These are phyloP conservation scores for Penicillium sp. DNA, from an alignment of 2,329 filamentous ascomycete genomes.

Conservation along the genomic window DNA sequence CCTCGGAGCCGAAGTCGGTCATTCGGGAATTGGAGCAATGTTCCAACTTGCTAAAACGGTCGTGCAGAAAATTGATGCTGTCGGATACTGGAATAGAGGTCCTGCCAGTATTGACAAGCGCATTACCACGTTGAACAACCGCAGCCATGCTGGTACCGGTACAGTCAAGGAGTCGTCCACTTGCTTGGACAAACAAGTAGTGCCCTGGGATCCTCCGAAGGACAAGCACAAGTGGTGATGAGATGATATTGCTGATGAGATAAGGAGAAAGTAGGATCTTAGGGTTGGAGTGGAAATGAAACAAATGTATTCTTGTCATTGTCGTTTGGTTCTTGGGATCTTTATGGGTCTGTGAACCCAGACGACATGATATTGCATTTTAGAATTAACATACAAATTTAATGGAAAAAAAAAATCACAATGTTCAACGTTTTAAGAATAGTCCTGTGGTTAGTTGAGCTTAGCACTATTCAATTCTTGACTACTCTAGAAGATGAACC, in stretches of 20 bases:
- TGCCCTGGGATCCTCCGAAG: background rate
- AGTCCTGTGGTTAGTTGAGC: background rate
- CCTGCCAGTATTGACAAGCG: background rate
- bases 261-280: background rate
- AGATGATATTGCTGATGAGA: background rate
- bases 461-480: background rate
- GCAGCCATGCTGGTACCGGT: background rate
- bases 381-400: background rate
- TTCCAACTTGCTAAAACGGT: slow-evolving; percentile 30
- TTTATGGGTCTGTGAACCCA: background rate
- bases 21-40: slow-evolving; percentile 9
- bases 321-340: background rate
- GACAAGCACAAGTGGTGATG: background rate
- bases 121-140: background rate
- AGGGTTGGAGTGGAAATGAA: background rate
- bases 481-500: too few species aligned
- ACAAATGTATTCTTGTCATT: background rate
- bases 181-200: background rate
- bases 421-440: background rate
- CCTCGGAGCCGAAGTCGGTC: slow-evolving; percentile 1
- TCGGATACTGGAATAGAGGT: slow-evolving; percentile 33
- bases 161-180: background rate
- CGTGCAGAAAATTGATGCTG: slow-evolving; percentile 38
- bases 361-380: background rate
- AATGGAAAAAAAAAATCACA: background rate